Evolutionary conservation across 2,329 filamentous ascomycete genomes (phyloP).

Genomic region (Apiospora aurea): DNA sequence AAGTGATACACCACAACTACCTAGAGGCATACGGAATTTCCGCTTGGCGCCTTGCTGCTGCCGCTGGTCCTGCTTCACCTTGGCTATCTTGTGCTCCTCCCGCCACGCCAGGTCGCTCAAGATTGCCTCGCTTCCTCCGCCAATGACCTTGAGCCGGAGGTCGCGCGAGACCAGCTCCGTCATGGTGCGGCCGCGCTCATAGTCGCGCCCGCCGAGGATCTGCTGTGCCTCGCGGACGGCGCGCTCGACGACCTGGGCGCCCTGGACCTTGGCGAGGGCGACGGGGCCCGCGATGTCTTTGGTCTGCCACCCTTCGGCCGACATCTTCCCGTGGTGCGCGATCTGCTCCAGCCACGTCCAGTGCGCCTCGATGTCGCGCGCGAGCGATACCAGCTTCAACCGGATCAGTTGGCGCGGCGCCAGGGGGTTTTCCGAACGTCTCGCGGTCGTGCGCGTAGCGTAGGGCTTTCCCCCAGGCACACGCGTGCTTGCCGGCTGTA

Average conservation of each 20-base stretch:
- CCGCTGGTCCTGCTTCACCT: slow-evolving; percentile 47
- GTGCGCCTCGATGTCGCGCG: slow-evolving; percentile 94
- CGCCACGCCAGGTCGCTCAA: slow-evolving; percentile 97
- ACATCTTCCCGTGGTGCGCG: slow-evolving; percentile 82
- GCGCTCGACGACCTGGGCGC: slow-evolving; percentile 94
- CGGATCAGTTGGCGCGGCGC: slow-evolving; percentile 97
- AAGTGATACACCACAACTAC: neutral
- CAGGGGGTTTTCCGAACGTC: slow-evolving; percentile 93
- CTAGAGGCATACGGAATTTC: slow-evolving; percentile 49
- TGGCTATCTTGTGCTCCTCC: slow-evolving; percentile 85
- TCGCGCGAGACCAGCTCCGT: slow-evolving; percentile 94
- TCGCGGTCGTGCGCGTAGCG: slow-evolving; percentile 97
- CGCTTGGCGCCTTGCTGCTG: slow-evolving; percentile 89
- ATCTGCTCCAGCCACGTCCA: slow-evolving; percentile 97
- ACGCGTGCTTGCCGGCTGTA: slow-evolving; percentile 93
- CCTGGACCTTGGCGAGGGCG: slow-evolving; percentile 90
- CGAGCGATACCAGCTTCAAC: slow-evolving; percentile 98
- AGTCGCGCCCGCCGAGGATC: slow-evolving; percentile 95
- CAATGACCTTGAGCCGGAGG: slow-evolving; percentile 94
- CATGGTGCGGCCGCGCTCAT: slow-evolving; percentile 91
- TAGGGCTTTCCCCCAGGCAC: slow-evolving; percentile 92
- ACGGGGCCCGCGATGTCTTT: slow-evolving; percentile 98
- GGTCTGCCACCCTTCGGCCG: slow-evolving; percentile 76
- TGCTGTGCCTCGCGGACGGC: slow-evolving; percentile 95
- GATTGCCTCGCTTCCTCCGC: slow-evolving; percentile 95